These are phyloP conservation scores for Penicillium hesseltinei DNA, from an alignment of 2,329 filamentous ascomycete species.

Conservation along the genomic window DNA sequence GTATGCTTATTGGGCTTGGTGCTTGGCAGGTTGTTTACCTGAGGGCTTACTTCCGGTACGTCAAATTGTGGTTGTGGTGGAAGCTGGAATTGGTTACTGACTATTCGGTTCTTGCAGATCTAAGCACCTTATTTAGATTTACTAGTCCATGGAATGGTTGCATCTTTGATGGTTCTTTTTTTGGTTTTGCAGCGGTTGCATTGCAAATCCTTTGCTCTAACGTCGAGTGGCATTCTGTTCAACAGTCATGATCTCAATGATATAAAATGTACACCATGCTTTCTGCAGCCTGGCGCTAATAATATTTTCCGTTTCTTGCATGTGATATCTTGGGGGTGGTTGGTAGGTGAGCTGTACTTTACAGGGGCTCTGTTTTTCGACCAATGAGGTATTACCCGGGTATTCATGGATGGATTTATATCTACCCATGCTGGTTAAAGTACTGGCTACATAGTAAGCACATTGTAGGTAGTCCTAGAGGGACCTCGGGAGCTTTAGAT, in stretches of 20 bases:
- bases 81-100: neutral
- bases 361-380: neutral
- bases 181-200: slow-evolving; percentile 10
- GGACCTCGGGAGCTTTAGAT: neutral
- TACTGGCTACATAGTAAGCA: neutral
- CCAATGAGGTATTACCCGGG: neutral
- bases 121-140: slow-evolving; percentile 64
- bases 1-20: slow-evolving; percentile 82
- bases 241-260: slow-evolving; percentile 29
- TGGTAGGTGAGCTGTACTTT: neutral
- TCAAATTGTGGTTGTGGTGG: slow-evolving; percentile 8
- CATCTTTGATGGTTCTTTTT: slow-evolving; percentile 18
- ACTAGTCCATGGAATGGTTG: slow-evolving; percentile 13
- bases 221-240: slow-evolving; percentile 26
- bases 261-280: slow-evolving; percentile 26
- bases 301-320: neutral
- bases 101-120: slow-evolving; percentile 47
- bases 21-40: slow-evolving; percentile 98
- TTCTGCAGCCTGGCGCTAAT: slow-evolving; percentile 10
- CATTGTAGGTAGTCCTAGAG: neutral
- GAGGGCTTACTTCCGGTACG: slow-evolving; percentile 88
- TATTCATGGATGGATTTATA: neutral
- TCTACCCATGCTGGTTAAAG: neutral
- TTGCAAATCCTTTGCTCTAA: slow-evolving; percentile 14
- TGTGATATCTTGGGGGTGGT: neutral